Conservation (phyloP, 2,329 filamentous ascomycete species). For the Lasiodiplodia hormozganensis region DNA sequence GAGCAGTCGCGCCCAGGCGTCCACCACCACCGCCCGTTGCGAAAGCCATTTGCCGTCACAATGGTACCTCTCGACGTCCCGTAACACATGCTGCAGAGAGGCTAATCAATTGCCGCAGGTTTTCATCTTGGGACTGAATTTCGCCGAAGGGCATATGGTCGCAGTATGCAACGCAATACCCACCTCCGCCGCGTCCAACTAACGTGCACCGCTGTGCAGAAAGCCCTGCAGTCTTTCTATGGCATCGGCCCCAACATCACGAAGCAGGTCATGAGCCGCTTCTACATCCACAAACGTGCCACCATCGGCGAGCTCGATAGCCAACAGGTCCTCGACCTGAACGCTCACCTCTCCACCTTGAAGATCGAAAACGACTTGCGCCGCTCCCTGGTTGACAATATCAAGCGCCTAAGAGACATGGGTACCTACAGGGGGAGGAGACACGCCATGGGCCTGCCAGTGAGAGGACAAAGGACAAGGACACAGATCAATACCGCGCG, state of each 20-base stretch:
- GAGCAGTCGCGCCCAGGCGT: background rate
- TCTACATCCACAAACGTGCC: conserved; percentile 84
- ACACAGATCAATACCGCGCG: conserved; percentile 71
- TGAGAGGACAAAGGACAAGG: conserved; percentile 87
- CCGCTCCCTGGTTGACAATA: conserved; percentile 81
- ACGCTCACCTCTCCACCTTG: conserved; percentile 86
- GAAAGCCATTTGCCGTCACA: conserved; percentile 2
- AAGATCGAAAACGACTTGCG: conserved; percentile 90
- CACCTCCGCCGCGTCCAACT: background rate
- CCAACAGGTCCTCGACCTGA: conserved; percentile 81
- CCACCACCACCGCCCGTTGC: background rate
- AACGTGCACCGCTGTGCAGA: conserved; percentile 49
- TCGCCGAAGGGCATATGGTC: conserved; percentile 82
- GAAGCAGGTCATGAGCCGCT: conserved; percentile 81
- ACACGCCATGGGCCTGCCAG: conserved; percentile 91
- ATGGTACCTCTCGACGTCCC: background rate
- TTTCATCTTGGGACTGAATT: conserved; percentile 86
- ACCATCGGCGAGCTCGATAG: conserved; percentile 77
- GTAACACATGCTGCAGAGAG: background rate
- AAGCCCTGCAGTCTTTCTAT: conserved; percentile 84
- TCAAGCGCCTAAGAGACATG: conserved; percentile 85
- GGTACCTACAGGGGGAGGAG: conserved; percentile 86
- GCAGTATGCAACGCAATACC: conserved; percentile 65
- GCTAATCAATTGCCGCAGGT: conserved; percentile 60
- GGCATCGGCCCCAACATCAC: conserved; percentile 76